These are phyloP conservation scores for Sarocladium strictum DNA, from an alignment of 2,329 filamentous ascomycete species.

Conservation along the genomic window DNA sequence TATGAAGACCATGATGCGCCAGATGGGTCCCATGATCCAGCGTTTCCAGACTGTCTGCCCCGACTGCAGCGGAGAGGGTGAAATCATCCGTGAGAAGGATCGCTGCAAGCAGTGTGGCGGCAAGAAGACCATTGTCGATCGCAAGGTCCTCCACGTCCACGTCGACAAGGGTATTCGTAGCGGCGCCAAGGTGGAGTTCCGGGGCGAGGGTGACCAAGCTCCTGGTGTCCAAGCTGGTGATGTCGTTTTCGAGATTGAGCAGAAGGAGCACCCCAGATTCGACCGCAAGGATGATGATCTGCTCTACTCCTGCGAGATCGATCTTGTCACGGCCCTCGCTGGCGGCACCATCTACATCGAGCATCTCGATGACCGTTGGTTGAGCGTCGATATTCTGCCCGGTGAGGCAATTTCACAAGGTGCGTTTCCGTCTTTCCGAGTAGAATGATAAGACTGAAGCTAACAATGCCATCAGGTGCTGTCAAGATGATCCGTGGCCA, in stretches of 20 bases:
- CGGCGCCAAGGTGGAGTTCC: constrained; percentile 95
- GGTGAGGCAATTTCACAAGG: constrained; percentile 92
- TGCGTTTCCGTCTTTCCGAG: constrained; percentile 40
- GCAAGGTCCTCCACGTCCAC: constrained; percentile 97
- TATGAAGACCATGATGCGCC: constrained; percentile 99
- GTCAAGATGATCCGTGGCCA: constrained; percentile 94
- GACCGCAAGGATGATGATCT: constrained; percentile 94
- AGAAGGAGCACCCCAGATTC: constrained; percentile 96
- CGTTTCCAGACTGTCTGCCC: constrained; percentile 99
- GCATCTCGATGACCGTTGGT: constrained; percentile 95
- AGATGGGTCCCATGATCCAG: constrained; percentile 99
- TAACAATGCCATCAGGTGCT: constrained; percentile 51
- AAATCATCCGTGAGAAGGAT: constrained; percentile 95
- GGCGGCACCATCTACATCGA: constrained; percentile 89
- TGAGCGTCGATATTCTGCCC: constrained; percentile 85
- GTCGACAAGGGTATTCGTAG: constrained; percentile 91
- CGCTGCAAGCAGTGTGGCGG: constrained; percentile 93
- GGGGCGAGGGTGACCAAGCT: constrained; percentile 92
- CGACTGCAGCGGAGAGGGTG: constrained; percentile 95
- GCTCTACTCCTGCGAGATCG: constrained; percentile 91
- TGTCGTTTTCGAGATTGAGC: constrained; percentile 97
- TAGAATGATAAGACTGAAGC: not conserved
- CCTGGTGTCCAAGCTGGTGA: constrained; percentile 91
- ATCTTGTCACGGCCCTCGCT: constrained; percentile 88
- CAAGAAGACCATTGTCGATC: constrained; percentile 97